Evolutionary conservation across 768 basidiomycete genomes (phyloP).

Genomic region (Auricularia sp.): DNA sequence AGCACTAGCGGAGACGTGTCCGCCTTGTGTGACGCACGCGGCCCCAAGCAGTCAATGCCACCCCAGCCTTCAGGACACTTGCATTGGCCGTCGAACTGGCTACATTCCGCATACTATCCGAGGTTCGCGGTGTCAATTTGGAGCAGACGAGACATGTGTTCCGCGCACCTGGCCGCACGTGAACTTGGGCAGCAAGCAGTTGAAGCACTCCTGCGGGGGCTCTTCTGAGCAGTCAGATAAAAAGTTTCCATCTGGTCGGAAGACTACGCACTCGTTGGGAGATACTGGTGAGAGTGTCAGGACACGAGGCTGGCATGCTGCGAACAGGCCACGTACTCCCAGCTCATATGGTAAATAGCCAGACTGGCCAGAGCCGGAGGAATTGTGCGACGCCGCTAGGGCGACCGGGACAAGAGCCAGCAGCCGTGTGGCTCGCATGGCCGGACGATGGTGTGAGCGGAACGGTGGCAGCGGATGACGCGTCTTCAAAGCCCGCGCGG

Average conservation of each 20-base stretch:
- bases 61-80: conserved; percentile 97
- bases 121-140: background rate
- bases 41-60: conserved; percentile 87
- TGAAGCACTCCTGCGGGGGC: conserved; percentile 56
- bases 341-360: no score
- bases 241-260: no score
- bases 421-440: background rate
- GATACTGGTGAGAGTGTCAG: background rate
- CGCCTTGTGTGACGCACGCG: conserved; percentile 47
- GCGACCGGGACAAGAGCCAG: background rate
- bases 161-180: conserved; percentile 63
- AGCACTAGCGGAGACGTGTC: conserved; percentile 7
- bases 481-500: background rate
- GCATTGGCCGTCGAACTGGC: conserved; percentile 89
- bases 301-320: background rate
- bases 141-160: background rate
- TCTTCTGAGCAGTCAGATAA: background rate
- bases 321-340: no score
- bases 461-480: background rate
- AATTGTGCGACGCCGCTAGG: no score
- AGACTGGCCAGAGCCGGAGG: no score
- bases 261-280: background rate
- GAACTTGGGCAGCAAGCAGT: conserved; percentile 86
- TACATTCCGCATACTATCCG: conserved; percentile 64
- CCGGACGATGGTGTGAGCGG: background rate